phyloP scores from a whole-genome alignment of 805 yeast genomes.

The Nakazawaea ishiwadae region DNA sequence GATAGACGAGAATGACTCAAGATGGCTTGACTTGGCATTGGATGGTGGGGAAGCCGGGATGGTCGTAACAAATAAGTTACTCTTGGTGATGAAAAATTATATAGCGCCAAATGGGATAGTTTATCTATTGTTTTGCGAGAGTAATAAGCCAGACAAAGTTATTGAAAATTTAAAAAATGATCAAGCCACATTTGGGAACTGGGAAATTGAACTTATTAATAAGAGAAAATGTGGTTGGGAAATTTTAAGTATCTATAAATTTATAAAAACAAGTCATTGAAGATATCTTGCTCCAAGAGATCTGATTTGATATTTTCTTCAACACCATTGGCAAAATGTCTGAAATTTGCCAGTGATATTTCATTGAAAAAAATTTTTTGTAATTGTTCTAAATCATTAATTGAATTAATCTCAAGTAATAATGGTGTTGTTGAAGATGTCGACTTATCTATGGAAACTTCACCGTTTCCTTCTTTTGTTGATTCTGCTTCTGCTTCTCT shows the following conservation, averaged over 20 bases:
- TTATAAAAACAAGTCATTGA: constrained; percentile 46
- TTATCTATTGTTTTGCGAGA: constrained; percentile 84
- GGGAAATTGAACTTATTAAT: constrained; percentile 52
- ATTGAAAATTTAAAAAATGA: constrained; percentile 36
- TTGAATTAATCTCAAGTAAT: constrained; percentile 34
- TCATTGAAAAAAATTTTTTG: constrained; percentile 57
- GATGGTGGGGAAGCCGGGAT: constrained; percentile 90
- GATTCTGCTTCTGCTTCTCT: neutral
- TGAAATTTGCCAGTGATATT: constrained; percentile 60
- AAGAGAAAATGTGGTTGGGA: constrained; percentile 95
- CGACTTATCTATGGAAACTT: neutral
- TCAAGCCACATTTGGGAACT: constrained; percentile 26
- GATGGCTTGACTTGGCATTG: constrained; percentile 87
- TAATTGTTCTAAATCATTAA: constrained; percentile 41
- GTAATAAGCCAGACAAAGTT: constrained; percentile 74
- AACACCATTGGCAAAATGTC: constrained; percentile 53
- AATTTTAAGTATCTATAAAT: constrained; percentile 70
- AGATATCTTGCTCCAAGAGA: constrained; percentile 51
- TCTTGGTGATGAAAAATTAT: constrained; percentile 47
- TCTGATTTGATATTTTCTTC: constrained; percentile 29
- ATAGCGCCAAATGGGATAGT: constrained; percentile 69
- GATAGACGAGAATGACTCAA: constrained; percentile 32
- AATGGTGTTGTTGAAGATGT: constrained; percentile 34
- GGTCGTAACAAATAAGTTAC: constrained; percentile 69
- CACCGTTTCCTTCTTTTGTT: neutral